Evolutionary conservation across 345 rosid species (phyloP), one percentile per base, ranked within the genome.

Genomic region (Sapria himalayana): DNA sequence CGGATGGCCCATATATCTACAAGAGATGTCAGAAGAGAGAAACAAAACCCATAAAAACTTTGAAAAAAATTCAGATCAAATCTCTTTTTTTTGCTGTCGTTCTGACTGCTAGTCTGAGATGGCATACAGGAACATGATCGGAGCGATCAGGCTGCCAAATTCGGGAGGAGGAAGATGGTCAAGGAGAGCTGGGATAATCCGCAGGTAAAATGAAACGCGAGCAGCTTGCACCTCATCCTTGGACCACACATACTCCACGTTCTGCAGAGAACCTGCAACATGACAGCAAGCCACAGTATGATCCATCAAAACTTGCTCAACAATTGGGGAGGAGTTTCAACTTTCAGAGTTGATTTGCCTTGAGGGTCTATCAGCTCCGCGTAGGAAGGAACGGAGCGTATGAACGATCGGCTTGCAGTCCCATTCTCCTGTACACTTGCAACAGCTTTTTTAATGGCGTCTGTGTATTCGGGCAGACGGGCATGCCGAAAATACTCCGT

Each of bases 101-200:
- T n/a, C n/a, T n/a, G n/a, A n/a, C 25, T 51, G 24, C 2, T 31
- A 34, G 2, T 55, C 46, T 39, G 37, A 36, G 33, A 13, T 7
- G 71, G 92, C 91, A 89, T 82, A 89, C 91, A 89, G 54, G 69
- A 79, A 89, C 85, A 82, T 72, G 24, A 76, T 62, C 43, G 93
- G 80, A 58, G 80, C 81, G 49, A 89, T 61, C 25, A 64, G 74
- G 35, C 68, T 66, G 43, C 91, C 62, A 42, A 72, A 79, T 29
- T 69, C 65, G 29, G 46, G 35, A 43, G 74, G 65, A n/a, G 80
- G 67, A 52, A 89, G 48, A 41, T 48, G 63, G 39, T 69, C 94
- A 17, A 82, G 58, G 63, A 75, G 82, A 43, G 93, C 82, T 39
- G 94, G 94, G 49, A 82, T 70, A 43, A 89, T 77, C 15, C 93